Percentiles rank a stretch among this genome's conserved stretches.
Evolutionary conservation across 768 basidiomycete genomes (phyloP).

Genomic region (Tricholoma furcatifolium): DNA sequence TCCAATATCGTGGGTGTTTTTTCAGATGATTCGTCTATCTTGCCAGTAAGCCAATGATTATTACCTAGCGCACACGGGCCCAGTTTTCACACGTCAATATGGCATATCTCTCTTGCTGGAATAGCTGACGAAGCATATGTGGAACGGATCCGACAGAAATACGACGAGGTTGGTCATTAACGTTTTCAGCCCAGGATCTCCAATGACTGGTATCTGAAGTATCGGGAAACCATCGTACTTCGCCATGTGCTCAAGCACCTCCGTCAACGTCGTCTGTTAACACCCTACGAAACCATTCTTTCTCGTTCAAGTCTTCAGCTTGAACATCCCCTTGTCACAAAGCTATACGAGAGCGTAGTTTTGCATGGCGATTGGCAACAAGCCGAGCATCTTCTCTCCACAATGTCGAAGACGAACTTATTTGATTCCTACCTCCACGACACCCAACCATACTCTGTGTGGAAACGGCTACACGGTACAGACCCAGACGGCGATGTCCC

Average conservation of each 20-base stretch:
- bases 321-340: slow-evolving; percentile 71
- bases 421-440: slow-evolving; percentile 59
- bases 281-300: slow-evolving; percentile 61
- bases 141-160: slow-evolving; percentile 46
- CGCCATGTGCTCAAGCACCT: slow-evolving; percentile 75
- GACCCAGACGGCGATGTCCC: slow-evolving; percentile 68
- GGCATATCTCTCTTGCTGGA: slow-evolving; percentile 67
- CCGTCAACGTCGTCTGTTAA: slow-evolving; percentile 69
- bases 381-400: slow-evolving; percentile 52
- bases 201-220: slow-evolving; percentile 36
- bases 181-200: slow-evolving; percentile 1
- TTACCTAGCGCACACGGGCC: slow-evolving; percentile 60
- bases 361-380: slow-evolving; percentile 62
- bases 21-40: neutral
- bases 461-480: slow-evolving; percentile 59
- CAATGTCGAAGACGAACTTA: slow-evolving; percentile 53
- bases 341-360: slow-evolving; percentile 63
- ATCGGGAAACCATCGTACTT: slow-evolving; percentile 63
- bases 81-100: slow-evolving; percentile 78
- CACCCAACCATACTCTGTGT: slow-evolving; percentile 57
- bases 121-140: slow-evolving; percentile 56
- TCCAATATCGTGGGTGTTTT: slow-evolving; percentile 61
- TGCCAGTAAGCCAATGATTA: neutral
- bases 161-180: slow-evolving; percentile 58
- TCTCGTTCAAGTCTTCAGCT: slow-evolving; percentile 51